Evolutionary conservation across 2,329 filamentous ascomycete species (phyloP).

Genomic region (Neurospora crassa): DNA sequence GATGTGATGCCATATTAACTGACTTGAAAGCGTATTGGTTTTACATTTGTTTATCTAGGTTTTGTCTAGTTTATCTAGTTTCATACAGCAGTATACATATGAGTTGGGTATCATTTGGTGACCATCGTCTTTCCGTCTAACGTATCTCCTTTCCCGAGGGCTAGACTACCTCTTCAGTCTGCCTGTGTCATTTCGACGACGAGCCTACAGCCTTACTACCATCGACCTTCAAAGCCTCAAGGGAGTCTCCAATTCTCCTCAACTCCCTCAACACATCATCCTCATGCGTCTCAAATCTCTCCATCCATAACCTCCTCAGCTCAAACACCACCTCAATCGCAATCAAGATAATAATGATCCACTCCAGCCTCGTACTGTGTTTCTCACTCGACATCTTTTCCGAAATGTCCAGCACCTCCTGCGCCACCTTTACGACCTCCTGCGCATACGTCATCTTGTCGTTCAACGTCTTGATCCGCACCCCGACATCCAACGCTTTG

Average conservation of each 20-base stretch:
- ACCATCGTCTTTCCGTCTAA: not conserved
- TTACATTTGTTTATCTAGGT: not conserved
- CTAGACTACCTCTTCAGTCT: too few species aligned
- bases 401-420: conserved; percentile 87
- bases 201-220: not conserved
- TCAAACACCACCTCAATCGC: conserved; percentile 88
- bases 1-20: not conserved
- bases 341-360: conserved; percentile 93
- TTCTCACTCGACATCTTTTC: conserved; percentile 84
- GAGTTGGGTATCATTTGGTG: conserved; percentile 15
- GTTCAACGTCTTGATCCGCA: conserved; percentile 83
- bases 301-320: conserved; percentile 61
- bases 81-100: not conserved
- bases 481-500: conserved; percentile 78
- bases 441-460: conserved; percentile 98
- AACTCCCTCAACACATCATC: conserved; percentile 13
- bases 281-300: conserved; percentile 21
- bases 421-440: conserved; percentile 81
- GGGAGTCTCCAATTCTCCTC: conserved; percentile 4
- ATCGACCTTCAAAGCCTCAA: too few species aligned
- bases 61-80: not conserved
- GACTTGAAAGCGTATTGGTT: not conserved
- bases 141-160: not conserved
- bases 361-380: conserved; percentile 79
- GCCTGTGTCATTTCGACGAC: not conserved